Conservation (phyloP, 108 stramenopile species). For the Nitzschia sp. region DNA sequence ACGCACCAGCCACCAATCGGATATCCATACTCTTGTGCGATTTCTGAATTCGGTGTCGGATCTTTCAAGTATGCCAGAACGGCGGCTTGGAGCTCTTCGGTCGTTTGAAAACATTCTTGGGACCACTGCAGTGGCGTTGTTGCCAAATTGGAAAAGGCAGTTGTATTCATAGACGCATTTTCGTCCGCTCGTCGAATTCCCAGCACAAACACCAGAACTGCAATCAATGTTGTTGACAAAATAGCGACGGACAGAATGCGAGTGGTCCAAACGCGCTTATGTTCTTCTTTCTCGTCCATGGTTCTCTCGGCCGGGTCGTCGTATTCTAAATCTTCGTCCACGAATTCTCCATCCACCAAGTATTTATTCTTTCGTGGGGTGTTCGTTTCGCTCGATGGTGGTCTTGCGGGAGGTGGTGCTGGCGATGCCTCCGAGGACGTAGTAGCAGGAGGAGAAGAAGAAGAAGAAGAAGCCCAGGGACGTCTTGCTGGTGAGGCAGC, state of each 20-base stretch:
- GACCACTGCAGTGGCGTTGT: background rate
- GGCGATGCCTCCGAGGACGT: no score
- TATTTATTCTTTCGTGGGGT: background rate
- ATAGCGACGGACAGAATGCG: background rate
- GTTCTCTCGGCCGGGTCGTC: background rate
- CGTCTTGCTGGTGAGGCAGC: background rate
- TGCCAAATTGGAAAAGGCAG: background rate
- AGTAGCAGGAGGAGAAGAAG: background rate
- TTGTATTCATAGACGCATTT: background rate
- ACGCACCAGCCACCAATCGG: constrained; percentile 47
- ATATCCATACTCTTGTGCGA: constrained; percentile 29
- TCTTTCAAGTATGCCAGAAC: constrained; percentile 11
- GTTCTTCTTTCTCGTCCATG: background rate
- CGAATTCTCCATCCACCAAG: background rate
- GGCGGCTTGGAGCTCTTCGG: constrained; percentile 16
- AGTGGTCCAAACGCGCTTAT: background rate
- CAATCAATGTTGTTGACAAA: background rate
- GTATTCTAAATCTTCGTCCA: constrained; percentile 1
- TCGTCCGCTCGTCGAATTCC: background rate
- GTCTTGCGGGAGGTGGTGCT: constrained; percentile 8
- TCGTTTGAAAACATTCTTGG: constrained; percentile 8
- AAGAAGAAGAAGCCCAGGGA: background rate
- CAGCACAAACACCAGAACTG: background rate
- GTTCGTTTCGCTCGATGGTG: background rate
- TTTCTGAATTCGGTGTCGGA: background rate